Evolutionary conservation across 257 asterid species (phyloP).

Genomic region (Nicotiana paniculata): DNA sequence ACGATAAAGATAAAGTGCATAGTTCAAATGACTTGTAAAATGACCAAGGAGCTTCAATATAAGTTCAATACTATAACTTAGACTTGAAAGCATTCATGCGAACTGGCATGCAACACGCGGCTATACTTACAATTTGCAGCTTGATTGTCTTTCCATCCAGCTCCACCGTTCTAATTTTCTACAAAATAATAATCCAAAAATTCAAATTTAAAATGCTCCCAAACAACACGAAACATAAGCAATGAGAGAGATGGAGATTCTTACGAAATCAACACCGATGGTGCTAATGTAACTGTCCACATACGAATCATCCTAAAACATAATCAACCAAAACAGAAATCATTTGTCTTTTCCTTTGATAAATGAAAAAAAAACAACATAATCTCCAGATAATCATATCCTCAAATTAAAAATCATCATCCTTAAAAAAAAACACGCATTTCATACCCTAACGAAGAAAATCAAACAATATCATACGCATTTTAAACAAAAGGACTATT

Average conservation of each 20-base stretch:
- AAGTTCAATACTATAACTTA: neutral
- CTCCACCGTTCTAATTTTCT: slow-evolving; percentile 98
- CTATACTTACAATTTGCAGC: slow-evolving; percentile 87
- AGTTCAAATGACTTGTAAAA: neutral
- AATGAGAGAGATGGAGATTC: slow-evolving; percentile 11
- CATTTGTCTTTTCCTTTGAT: neutral
- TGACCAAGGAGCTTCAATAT: neutral
- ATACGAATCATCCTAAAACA: slow-evolving; percentile 85
- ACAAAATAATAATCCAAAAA: slow-evolving; percentile 13
- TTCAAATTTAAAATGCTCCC: too few species aligned
- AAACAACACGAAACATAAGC: neutral
- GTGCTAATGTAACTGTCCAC: slow-evolving; percentile 99
- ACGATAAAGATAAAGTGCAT: neutral
- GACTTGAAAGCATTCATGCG: neutral
- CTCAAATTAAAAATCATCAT: neutral
- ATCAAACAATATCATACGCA: neutral
- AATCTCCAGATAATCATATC: neutral
- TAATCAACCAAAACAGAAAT: slow-evolving; percentile 14
- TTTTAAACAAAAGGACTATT: neutral
- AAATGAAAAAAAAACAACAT: neutral
- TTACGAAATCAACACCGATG: slow-evolving; percentile 96
- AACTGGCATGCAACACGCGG: neutral
- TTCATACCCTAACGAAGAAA: neutral
- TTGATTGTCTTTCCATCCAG: slow-evolving; percentile 91
- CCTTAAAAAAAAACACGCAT: neutral